Percentiles rank a stretch among this genome's conserved stretches.
Conservation (phyloP, 768 basidiomycete genomes). For the Holtermanniella nyarrowii region DNA sequence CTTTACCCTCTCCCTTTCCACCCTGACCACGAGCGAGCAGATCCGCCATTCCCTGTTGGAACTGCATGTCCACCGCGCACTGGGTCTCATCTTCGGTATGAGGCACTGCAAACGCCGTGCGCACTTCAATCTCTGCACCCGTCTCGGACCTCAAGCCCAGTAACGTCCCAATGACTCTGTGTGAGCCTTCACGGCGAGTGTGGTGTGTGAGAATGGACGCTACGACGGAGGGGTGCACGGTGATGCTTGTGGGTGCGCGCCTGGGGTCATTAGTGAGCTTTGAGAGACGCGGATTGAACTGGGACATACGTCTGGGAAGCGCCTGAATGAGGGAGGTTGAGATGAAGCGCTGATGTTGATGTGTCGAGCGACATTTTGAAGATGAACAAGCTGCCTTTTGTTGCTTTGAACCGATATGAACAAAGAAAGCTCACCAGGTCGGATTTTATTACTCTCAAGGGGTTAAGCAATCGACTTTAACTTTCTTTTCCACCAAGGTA, state of each 20-base stretch:
- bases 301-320: slow-evolving; percentile 22
- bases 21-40: slow-evolving; percentile 45
- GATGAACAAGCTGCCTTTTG: not conserved
- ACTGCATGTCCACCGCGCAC: slow-evolving; percentile 93
- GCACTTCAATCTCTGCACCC: slow-evolving; percentile 59
- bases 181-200: slow-evolving; percentile 56
- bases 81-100: slow-evolving; percentile 87
- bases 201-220: slow-evolving; percentile 96
- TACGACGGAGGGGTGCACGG: slow-evolving; percentile 81
- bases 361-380: slow-evolving; percentile 31
- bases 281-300: not conserved
- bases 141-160: slow-evolving; percentile 64
- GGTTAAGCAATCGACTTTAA: not conserved
- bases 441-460: too few species aligned
- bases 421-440: not conserved
- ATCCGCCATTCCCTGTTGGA: slow-evolving; percentile 87
- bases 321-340: slow-evolving; percentile 32
- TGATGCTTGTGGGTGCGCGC: slow-evolving; percentile 45
- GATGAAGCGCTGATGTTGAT: slow-evolving; percentile 30
- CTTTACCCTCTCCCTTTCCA: slow-evolving; percentile 50
- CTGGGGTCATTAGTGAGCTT: slow-evolving; percentile 7
- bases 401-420: not conserved
- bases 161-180: slow-evolving; percentile 85
- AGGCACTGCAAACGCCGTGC: slow-evolving; percentile 78
- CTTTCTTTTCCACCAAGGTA: not conserved